These are phyloP conservation scores for Ophiostoma sp. DNA, from an alignment of 2,329 filamentous ascomycete species.

Conservation along the genomic window DNA sequence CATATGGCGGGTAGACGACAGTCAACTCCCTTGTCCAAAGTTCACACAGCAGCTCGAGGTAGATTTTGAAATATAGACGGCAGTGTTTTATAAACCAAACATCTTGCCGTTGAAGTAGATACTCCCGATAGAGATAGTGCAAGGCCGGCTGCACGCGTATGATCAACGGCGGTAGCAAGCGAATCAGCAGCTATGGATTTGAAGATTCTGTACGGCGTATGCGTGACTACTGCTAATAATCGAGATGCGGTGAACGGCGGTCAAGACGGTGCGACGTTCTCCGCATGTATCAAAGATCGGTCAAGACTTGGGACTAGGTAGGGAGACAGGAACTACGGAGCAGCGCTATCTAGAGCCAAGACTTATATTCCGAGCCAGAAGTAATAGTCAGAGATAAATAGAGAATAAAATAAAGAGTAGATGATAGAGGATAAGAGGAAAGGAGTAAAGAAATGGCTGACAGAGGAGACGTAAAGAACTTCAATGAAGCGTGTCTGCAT, in stretches of 20 bases:
- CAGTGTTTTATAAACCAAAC: too few species aligned
- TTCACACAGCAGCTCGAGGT: not conserved
- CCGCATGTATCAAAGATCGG: constrained; percentile 11
- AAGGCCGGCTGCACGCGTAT: not conserved
- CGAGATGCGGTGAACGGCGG: not conserved
- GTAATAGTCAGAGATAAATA: not conserved
- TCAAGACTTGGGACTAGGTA: constrained; percentile 4
- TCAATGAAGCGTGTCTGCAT: not conserved
- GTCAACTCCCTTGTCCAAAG: not conserved
- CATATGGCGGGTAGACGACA: not conserved
- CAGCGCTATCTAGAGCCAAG: too few species aligned
- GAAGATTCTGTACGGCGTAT: not conserved
- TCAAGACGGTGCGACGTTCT: constrained; percentile 6
- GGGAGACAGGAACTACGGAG: not conserved
- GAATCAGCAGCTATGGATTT: constrained; percentile 11
- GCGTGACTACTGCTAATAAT: not conserved
- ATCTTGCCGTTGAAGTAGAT: too few species aligned
- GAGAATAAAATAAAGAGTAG: not conserved
- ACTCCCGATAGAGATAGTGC: too few species aligned
- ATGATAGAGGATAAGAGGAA: not conserved
- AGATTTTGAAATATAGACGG: too few species aligned
- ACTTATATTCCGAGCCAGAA: not conserved
- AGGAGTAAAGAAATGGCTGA: not conserved
- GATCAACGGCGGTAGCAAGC: not conserved
- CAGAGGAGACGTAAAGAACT: not conserved